These are phyloP conservation scores for Boletus insuetus DNA, from an alignment of 768 basidiomycete genomes.

Conservation along the genomic window DNA sequence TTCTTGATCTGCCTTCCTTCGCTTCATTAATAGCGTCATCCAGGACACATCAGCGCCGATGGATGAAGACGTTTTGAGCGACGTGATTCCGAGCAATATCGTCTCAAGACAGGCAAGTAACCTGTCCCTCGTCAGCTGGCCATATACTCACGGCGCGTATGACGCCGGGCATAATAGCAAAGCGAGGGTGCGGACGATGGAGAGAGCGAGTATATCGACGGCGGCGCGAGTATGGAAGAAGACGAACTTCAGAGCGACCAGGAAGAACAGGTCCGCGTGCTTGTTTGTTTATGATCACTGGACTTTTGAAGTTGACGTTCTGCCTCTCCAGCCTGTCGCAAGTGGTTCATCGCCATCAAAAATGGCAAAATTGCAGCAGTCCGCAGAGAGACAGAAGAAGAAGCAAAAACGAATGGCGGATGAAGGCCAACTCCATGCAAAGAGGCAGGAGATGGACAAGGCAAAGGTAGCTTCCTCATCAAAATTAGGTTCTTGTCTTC, in stretches of 20 bases:
- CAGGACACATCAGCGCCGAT: slow-evolving; percentile 24
- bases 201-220: slow-evolving; percentile 66
- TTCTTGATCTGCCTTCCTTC: background rate
- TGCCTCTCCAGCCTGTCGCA: slow-evolving; percentile 15
- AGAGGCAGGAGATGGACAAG: slow-evolving; percentile 84
- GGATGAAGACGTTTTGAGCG: slow-evolving; percentile 85
- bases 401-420: slow-evolving; percentile 61
- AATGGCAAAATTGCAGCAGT: slow-evolving; percentile 36
- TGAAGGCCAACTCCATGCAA: slow-evolving; percentile 65
- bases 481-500: background rate
- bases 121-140: background rate
- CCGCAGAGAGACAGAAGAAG: slow-evolving; percentile 41
- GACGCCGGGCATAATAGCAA: slow-evolving; percentile 37
- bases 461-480: slow-evolving; percentile 58
- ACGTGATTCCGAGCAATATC: slow-evolving; percentile 88
- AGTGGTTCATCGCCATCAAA: slow-evolving; percentile 31
- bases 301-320: slow-evolving; percentile 1
- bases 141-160: slow-evolving; percentile 7
- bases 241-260: slow-evolving; percentile 61
- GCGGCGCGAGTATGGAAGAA: slow-evolving; percentile 52
- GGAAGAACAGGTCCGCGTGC: slow-evolving; percentile 35
- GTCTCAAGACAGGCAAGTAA: slow-evolving; percentile 76
- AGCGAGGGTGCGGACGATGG: slow-evolving; percentile 72
- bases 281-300: slow-evolving; percentile 1
- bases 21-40: background rate